Percentiles rank a stretch among this genome's conserved stretches.
phyloP scores from a whole-genome alignment of 495 filamentous ascomycete species.

The Hyphodiscus hymeniophilus region DNA sequence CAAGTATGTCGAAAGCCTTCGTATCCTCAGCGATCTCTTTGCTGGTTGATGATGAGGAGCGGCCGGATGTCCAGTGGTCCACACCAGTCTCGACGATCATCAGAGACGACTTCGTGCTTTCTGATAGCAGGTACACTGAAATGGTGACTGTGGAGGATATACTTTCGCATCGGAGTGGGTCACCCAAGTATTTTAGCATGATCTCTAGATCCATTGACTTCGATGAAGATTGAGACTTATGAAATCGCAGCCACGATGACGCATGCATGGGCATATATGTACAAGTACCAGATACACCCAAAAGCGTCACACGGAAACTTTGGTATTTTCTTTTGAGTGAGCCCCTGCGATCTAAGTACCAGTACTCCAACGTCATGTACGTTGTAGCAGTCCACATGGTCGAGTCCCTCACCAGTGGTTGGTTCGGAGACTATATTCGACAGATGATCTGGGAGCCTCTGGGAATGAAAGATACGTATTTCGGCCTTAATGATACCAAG shows the following conservation, averaged over 20 bases:
- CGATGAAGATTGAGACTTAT: conserved; percentile 5
- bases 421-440: conserved; percentile 33
- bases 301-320: conserved; percentile 28
- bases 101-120: conserved; percentile 45
- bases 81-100: conserved; percentile 41
- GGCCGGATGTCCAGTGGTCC: conserved; percentile 34
- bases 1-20: conserved; percentile 49
- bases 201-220: conserved; percentile 3
- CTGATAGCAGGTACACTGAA: conserved; percentile 31
- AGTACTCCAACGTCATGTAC: conserved; percentile 48
- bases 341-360: conserved; percentile 31
- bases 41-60: conserved; percentile 36
- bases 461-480: conserved; percentile 36
- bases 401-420: conserved; percentile 31
- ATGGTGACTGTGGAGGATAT: conserved; percentile 44
- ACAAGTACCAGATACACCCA: conserved; percentile 22
- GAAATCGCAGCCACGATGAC: conserved; percentile 3
- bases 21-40: conserved; percentile 39
- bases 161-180: conserved; percentile 39
- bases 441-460: conserved; percentile 37
- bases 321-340: conserved; percentile 32
- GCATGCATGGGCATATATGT: conserved; percentile 5
- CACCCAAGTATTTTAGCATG: conserved; percentile 34
- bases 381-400: conserved; percentile 33
- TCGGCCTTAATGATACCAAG: conserved; percentile 30